These are phyloP conservation scores for Trypanosoma melophagium DNA, from an alignment of 208 protist genomes.

Conservation along the genomic window DNA sequence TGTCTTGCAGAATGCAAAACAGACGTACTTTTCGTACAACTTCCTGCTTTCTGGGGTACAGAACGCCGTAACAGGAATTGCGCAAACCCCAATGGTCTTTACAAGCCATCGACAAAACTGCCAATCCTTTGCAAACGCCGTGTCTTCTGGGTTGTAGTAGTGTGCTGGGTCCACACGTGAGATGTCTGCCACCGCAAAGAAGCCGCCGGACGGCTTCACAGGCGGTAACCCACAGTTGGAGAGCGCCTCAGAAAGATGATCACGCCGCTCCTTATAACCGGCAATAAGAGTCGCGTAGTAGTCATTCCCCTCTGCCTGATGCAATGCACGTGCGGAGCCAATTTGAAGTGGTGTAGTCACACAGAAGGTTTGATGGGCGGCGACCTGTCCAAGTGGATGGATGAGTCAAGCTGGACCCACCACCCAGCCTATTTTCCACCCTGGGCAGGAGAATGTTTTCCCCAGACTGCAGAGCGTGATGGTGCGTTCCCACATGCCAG, in stretches of 20 bases:
- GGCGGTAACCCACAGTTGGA: constrained; percentile 41
- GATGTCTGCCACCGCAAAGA: constrained; percentile 90
- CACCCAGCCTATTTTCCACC: constrained; percentile 92
- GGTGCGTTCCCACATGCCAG: constrained; percentile 90
- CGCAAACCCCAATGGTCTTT: constrained; percentile 76
- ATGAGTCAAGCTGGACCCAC: constrained; percentile 53
- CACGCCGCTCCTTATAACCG: constrained; percentile 51
- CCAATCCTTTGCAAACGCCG: constrained; percentile 62
- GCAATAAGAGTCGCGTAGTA: constrained; percentile 57
- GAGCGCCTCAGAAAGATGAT: constrained; percentile 42
- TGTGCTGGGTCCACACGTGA: constrained; percentile 61
- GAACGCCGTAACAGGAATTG: constrained; percentile 86
- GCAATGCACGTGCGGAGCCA: constrained; percentile 67
- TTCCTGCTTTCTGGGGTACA: constrained; percentile 47
- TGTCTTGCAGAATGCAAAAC: constrained; percentile 90
- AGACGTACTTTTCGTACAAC: constrained; percentile 67
- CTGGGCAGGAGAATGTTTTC: constrained; percentile 93
- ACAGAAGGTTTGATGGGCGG: constrained; percentile 87
- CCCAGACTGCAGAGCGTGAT: constrained; percentile 88
- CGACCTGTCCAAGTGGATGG: constrained; percentile 36
- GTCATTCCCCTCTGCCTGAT: constrained; percentile 39
- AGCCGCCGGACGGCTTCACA: constrained; percentile 64
- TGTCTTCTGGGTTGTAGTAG: constrained; percentile 60
- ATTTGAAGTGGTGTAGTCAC: constrained; percentile 87
- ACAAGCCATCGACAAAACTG: constrained; percentile 90